Evolutionary conservation across 1,139 yeast genomes (phyloP).

Genomic region (Maudiozyma humilis): DNA sequence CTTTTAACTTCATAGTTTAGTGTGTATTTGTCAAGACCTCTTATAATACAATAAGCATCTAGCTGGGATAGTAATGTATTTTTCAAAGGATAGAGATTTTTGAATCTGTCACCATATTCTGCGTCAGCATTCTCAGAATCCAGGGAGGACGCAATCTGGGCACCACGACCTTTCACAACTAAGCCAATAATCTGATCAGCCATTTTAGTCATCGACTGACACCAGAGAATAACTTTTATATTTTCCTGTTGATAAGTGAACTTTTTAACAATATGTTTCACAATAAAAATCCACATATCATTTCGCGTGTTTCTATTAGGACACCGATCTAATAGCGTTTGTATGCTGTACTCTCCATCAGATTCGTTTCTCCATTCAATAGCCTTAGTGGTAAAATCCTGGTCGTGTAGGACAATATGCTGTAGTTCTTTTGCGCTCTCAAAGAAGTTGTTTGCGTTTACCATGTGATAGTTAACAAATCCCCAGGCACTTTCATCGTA

Average conservation of each 20-base stretch:
- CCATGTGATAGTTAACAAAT: conserved; percentile 33
- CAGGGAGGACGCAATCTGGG: conserved; percentile 47
- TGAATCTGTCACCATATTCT: conserved; percentile 32
- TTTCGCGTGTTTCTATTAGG: conserved; percentile 51
- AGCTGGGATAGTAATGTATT: conserved; percentile 67
- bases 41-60: conserved; percentile 37
- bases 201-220: conserved; percentile 74
- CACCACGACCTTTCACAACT: conserved; percentile 88
- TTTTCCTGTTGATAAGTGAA: conserved; percentile 40
- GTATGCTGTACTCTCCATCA: conserved; percentile 8
- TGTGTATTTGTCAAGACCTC: conserved; percentile 20
- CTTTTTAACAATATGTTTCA: conserved; percentile 41
- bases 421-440: conserved; percentile 6
- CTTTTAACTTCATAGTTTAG: conserved; percentile 18
- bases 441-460: conserved; percentile 36
- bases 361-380: conserved; percentile 4
- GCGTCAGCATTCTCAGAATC: conserved; percentile 38
- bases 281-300: conserved; percentile 48
- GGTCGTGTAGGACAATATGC: conserved; percentile 16
- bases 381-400: conserved; percentile 12
- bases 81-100: conserved; percentile 59
- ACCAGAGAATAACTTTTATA: conserved; percentile 53
- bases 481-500: conserved; percentile 15
- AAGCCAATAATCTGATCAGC: conserved; percentile 73
- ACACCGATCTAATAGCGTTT: conserved; percentile 24